Conservation (phyloP, 2,329 filamentous ascomycete species). For the Diaporthe humulicola region DNA sequence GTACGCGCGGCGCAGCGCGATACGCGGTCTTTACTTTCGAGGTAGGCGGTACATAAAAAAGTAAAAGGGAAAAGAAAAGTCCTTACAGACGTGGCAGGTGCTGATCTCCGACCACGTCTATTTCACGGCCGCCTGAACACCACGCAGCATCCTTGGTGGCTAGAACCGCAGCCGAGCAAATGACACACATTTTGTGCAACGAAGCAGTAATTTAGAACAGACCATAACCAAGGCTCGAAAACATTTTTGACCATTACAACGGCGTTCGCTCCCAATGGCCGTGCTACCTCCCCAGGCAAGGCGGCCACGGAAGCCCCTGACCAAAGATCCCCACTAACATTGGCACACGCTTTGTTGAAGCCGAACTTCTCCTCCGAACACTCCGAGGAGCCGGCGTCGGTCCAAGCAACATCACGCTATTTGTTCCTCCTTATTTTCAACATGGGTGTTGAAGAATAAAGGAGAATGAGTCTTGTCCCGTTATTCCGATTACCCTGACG, state of each 20-base stretch:
- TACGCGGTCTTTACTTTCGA: not conserved
- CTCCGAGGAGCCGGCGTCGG: not conserved
- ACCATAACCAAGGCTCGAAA: not conserved
- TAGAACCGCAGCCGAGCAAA: not conserved
- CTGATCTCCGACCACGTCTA: not conserved
- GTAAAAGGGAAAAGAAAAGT: no score
- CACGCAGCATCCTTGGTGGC: not conserved
- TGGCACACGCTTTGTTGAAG: not conserved
- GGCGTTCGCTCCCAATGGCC: no score
- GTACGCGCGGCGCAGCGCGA: not conserved
- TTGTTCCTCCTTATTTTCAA: not conserved
- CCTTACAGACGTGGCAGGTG: no score
- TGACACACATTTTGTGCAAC: not conserved
- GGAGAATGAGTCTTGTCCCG: no score
- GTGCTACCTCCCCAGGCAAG: no score
- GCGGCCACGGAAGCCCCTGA: no score
- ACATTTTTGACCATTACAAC: no score
- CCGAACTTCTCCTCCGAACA: not conserved
- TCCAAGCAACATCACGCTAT: not conserved
- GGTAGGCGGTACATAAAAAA: accelerated
- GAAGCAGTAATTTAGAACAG: not conserved
- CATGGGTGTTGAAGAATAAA: no score
- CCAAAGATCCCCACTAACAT: no score
- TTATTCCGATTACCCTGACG: no score
- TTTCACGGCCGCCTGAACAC: not conserved